These are phyloP conservation scores for Petrea volubilis DNA, from an alignment of 257 asterid species.

Conservation along the genomic window DNA sequence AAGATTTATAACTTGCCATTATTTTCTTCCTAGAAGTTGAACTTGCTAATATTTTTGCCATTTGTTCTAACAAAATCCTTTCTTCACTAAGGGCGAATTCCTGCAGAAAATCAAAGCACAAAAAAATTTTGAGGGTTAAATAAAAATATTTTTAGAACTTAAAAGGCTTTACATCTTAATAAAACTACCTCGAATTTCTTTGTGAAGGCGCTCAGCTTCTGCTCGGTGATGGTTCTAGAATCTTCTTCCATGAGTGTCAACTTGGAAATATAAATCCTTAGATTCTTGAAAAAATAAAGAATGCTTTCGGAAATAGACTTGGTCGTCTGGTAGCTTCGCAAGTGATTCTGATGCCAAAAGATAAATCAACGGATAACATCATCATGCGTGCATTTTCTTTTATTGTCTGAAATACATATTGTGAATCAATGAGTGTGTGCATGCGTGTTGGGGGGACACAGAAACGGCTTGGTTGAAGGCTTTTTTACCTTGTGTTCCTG, in stretches of 20 bases:
- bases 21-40: constrained; percentile 49
- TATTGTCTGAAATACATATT: no score
- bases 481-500: constrained; percentile 43
- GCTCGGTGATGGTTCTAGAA: constrained; percentile 35
- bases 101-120: constrained; percentile 27
- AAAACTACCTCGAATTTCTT: constrained; percentile 50
- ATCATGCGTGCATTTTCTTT: no score
- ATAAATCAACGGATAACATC: background rate
- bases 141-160: background rate
- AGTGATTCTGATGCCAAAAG: constrained; percentile 33
- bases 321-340: constrained; percentile 32
- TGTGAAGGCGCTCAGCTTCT: constrained; percentile 41
- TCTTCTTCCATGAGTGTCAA: constrained; percentile 51
- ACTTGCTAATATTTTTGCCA: constrained; percentile 45
- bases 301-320: constrained; percentile 40
- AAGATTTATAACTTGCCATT: constrained; percentile 31
- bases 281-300: constrained; percentile 38
- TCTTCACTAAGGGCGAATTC: constrained; percentile 53
- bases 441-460: no score
- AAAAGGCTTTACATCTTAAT: background rate
- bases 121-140: background rate
- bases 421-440: no score
- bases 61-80: constrained; percentile 44
- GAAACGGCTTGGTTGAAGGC: background rate
- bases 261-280: constrained; percentile 37